phyloP scores from a whole-genome alignment of 192 early-diverging fungal genomes.

The Coemansia reversa region DNA sequence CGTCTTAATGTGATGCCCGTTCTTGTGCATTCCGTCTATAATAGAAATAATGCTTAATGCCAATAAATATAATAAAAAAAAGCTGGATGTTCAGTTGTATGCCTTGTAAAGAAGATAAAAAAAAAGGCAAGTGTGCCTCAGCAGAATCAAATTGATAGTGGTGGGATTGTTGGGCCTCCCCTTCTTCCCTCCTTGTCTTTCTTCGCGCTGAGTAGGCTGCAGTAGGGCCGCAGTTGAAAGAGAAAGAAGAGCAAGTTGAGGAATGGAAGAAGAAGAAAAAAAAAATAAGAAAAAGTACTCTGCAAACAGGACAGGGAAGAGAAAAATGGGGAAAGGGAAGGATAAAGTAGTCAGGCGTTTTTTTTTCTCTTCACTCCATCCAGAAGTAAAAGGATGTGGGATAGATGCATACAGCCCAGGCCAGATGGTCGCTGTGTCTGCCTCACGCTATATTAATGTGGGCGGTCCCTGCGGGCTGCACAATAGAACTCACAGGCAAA shows the following conservation, averaged over 20 bases:
- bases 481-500: slow-evolving; percentile 5
- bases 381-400: slow-evolving; percentile 1
- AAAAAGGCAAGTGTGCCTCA: not conserved
- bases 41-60: slow-evolving; percentile 1
- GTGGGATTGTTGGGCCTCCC: not conserved
- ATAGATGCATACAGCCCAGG: not conserved
- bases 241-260: slow-evolving; percentile 2
- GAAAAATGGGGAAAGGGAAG: not conserved
- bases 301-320: slow-evolving; percentile 3
- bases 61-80: slow-evolving; percentile 9
- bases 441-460: not conserved
- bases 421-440: not conserved
- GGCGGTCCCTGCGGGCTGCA: slow-evolving; percentile 9
- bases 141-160: not conserved
- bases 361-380: slow-evolving; percentile 5
- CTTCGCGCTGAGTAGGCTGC: not conserved
- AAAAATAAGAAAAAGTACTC: slow-evolving; percentile 3
- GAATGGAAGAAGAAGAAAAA: slow-evolving; percentile 1
- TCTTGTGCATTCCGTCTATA: slow-evolving; percentile 36
- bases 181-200: not conserved
- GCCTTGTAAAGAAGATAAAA: not conserved
- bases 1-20: slow-evolving; percentile 40
- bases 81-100: not conserved
- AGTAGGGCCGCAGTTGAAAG: not conserved
- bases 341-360: not conserved